phyloP scores from a whole-genome alignment of 306 rosid genomes.

The Pachyrhizus erosus region DNA sequence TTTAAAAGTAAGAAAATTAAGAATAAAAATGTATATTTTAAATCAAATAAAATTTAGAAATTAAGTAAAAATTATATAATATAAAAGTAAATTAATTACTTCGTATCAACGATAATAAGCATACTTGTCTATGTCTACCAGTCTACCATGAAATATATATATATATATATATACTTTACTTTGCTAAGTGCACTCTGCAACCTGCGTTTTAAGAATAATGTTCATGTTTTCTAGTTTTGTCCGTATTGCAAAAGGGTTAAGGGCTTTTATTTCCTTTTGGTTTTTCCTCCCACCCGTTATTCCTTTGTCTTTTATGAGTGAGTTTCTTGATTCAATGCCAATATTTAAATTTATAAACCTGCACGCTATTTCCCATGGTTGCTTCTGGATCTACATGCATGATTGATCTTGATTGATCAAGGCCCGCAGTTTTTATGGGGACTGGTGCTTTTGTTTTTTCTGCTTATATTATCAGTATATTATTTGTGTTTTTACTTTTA shows the following conservation, averaged over 20 bases:
- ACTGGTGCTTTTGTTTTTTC: constrained; percentile 31
- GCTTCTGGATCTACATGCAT: constrained; percentile 7
- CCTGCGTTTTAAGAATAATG: background rate
- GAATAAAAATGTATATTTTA: background rate
- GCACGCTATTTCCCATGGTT: background rate
- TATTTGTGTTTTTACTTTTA: background rate
- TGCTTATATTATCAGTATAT: background rate
- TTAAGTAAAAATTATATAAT: background rate
- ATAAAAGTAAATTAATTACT: background rate
- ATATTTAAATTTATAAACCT: background rate
- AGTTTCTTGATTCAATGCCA: background rate
- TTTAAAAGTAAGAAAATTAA: background rate
- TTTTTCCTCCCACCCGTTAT: background rate
- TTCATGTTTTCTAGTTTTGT: constrained; percentile 14
- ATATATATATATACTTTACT: no score
- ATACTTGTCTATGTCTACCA: background rate
- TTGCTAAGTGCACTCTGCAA: background rate
- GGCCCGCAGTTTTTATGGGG: constrained; percentile 16
- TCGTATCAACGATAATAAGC: background rate
- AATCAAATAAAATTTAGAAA: background rate
- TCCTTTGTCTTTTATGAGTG: background rate
- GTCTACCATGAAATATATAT: background rate
- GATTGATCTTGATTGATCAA: constrained; percentile 1
- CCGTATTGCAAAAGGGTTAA: background rate
- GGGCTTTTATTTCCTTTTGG: background rate